A percentile compares a stretch with the other conserved stretches of the same genome.
phyloP scores from a whole-genome alignment of 306 rosid genomes.

The Trifolium repens region DNA sequence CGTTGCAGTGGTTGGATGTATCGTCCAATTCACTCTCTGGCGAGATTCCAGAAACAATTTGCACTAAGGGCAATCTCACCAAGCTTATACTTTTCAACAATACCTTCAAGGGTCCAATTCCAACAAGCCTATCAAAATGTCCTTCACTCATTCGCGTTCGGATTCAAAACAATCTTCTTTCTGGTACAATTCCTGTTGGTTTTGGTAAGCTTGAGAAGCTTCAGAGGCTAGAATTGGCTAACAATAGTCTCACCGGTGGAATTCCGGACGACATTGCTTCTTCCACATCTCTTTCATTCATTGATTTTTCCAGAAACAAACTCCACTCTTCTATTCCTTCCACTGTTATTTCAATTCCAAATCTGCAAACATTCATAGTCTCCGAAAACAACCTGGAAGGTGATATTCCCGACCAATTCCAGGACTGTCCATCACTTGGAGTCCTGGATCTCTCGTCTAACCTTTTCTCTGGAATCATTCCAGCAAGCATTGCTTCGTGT shows the following conservation, averaged over 20 bases:
- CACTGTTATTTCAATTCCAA: conserved; percentile 70
- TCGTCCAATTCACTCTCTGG: conserved; percentile 88
- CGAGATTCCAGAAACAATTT: conserved; percentile 70
- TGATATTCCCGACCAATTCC: conserved; percentile 79
- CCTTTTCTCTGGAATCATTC: conserved; percentile 69
- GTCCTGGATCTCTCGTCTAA: conserved; percentile 86
- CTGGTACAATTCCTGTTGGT: conserved; percentile 76
- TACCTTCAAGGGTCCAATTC: conserved; percentile 78
- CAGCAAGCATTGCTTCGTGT: conserved; percentile 81
- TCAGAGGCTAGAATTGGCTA: conserved; percentile 85
- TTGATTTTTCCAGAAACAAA: conserved; percentile 76
- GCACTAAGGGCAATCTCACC: conserved; percentile 79
- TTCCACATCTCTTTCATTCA: conserved; percentile 85
- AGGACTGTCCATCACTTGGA: conserved; percentile 81
- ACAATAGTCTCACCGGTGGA: conserved; percentile 82
- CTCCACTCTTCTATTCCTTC: conserved; percentile 82
- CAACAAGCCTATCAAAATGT: conserved; percentile 65
- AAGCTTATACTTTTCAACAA: conserved; percentile 96
- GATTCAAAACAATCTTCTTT: conserved; percentile 79
- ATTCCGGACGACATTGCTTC: conserved; percentile 76
- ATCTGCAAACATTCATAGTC: conserved; percentile 72
- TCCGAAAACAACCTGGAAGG: conserved; percentile 74
- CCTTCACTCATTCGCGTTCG: conserved; percentile 81
- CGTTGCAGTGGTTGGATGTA: conserved; percentile 83
- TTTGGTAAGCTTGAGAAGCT: conserved; percentile 84